Conservation (phyloP, 331 rosid genomes). For the Dryas integrifolia region DNA sequence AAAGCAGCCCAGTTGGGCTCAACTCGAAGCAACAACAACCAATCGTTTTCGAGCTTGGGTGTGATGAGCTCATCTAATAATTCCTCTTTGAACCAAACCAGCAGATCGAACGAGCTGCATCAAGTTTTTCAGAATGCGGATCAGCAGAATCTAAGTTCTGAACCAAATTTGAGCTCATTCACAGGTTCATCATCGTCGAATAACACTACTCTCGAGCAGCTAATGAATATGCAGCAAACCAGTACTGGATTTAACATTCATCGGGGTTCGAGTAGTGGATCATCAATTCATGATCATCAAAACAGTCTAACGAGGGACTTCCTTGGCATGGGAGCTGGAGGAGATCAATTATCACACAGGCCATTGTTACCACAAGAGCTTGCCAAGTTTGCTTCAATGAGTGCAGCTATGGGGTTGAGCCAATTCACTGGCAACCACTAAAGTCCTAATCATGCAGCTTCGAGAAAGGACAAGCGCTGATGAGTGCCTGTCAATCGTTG, state of each 20-base stretch:
- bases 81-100: constrained; percentile 17
- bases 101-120: constrained; percentile 19
- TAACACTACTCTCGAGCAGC: constrained; percentile 37
- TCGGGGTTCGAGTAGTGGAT: constrained; percentile 16
- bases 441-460: constrained; percentile 6
- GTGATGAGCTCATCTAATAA: constrained; percentile 37
- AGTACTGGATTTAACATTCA: neutral
- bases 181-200: constrained; percentile 29
- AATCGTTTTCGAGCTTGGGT: constrained; percentile 47
- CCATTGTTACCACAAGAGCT: constrained; percentile 56
- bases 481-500: too few relatives aligned
- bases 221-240: constrained; percentile 16
- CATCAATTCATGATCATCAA: constrained; percentile 17
- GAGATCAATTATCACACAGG: constrained; percentile 24
- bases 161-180: neutral
- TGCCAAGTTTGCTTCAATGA: constrained; percentile 55
- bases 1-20: constrained; percentile 88
- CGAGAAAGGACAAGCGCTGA: too few relatives aligned
- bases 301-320: constrained; percentile 66
- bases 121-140: constrained; percentile 28
- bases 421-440: constrained; percentile 63
- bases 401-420: constrained; percentile 58
- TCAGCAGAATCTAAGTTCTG: neutral
- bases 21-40: constrained; percentile 41
- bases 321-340: constrained; percentile 58